Conservation (phyloP, 352 stramenopile genomes). For the Phytopythium delawarense region DNA sequence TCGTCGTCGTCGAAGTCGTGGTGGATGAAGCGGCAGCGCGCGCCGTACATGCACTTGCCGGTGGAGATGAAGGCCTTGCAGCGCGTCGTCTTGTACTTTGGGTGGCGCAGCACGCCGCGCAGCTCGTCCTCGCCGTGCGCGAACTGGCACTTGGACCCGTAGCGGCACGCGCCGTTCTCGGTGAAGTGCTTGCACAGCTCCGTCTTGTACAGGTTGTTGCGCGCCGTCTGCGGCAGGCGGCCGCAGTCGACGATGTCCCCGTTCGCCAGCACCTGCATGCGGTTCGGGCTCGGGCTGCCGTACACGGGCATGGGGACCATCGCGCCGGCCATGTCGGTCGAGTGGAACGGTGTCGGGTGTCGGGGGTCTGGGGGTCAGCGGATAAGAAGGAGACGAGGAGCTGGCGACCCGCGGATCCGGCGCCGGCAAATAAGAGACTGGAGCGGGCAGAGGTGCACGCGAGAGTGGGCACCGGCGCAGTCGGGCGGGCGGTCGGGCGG, state of each 20-base stretch:
- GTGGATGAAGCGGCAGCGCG: constrained; percentile 88
- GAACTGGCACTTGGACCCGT: constrained; percentile 89
- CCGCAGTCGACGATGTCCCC: constrained; percentile 84
- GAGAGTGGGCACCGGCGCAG: background rate
- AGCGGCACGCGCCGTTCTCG: constrained; percentile 83
- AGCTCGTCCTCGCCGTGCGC: constrained; percentile 85
- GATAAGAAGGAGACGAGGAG: background rate
- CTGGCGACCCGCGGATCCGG: background rate
- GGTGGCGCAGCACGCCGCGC: constrained; percentile 80
- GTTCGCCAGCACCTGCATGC: constrained; percentile 82
- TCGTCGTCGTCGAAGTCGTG: constrained; percentile 32
- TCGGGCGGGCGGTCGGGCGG: background rate
- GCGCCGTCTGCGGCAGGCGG: constrained; percentile 63
- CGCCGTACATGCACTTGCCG: constrained; percentile 86
- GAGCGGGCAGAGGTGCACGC: background rate
- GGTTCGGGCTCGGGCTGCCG: constrained; percentile 39
- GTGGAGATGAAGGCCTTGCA: constrained; percentile 87
- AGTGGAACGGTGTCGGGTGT: background rate
- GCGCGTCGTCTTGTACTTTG: constrained; percentile 90
- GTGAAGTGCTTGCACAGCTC: constrained; percentile 90
- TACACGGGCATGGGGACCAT: constrained; percentile 32
- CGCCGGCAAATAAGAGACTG: constrained; percentile 3
- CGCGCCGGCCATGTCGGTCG: constrained; percentile 21
- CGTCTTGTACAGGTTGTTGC: constrained; percentile 91
- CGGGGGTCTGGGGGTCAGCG: background rate